Evolutionary conservation across 352 stramenopile species (phyloP).

Genomic region (Globisporangium radiosum): DNA sequence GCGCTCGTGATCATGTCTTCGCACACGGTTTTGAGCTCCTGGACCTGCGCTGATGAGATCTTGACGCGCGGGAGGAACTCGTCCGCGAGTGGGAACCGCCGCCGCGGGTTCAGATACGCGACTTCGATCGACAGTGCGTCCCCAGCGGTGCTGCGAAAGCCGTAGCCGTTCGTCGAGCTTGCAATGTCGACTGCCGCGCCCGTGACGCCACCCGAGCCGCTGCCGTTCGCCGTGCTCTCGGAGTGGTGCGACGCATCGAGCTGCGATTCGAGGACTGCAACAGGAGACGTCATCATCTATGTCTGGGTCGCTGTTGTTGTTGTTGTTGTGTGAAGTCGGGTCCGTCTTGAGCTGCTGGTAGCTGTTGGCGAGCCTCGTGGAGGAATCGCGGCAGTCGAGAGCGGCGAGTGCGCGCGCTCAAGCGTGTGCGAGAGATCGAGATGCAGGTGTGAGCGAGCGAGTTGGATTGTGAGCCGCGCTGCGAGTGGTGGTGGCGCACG

Average conservation of each 20-base stretch:
- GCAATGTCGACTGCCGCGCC: slow-evolving; percentile 23
- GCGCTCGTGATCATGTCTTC: slow-evolving; percentile 37
- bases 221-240: slow-evolving; percentile 14
- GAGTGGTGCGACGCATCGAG: slow-evolving; percentile 1
- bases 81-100: slow-evolving; percentile 49
- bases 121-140: slow-evolving; percentile 60
- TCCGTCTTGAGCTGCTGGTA: slow-evolving; percentile 9
- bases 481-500: too few relatives aligned
- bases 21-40: slow-evolving; percentile 40
- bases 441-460: too few relatives aligned
- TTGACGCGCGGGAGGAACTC: slow-evolving; percentile 42
- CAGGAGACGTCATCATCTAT: neutral
- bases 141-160: slow-evolving; percentile 40
- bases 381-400: neutral
- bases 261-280: neutral
- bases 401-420: neutral
- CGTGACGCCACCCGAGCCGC: slow-evolving; percentile 14
- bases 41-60: slow-evolving; percentile 28
- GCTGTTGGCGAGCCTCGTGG: neutral
- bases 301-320: neutral
- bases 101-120: slow-evolving; percentile 43
- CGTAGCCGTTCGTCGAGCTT: slow-evolving; percentile 36
- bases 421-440: neutral
- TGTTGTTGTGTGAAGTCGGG: neutral
- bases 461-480: too few relatives aligned